Conservation (phyloP, 176 grass and related monocot species). For the Aegilops speltoides region DNA sequence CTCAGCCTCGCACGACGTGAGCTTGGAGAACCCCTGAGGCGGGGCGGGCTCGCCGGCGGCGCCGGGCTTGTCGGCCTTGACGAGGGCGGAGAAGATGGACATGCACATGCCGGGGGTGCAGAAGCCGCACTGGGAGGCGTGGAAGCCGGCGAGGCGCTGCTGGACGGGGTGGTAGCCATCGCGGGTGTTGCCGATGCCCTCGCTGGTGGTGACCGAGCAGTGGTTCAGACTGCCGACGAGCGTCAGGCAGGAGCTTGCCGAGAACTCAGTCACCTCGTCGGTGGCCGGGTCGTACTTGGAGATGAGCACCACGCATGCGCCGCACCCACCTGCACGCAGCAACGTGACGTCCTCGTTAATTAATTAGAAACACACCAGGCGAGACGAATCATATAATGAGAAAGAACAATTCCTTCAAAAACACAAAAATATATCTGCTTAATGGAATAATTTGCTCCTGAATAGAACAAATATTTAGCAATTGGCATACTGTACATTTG, state of each 20-base stretch:
- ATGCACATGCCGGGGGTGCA: conserved; percentile 94
- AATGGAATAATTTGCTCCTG: too few relatives aligned
- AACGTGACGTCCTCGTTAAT: background rate
- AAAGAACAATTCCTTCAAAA: too few relatives aligned
- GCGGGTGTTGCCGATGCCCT: conserved; percentile 71
- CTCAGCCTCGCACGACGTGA: conserved; percentile 67
- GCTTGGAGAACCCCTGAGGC: conserved; percentile 60
- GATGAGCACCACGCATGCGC: conserved; percentile 77
- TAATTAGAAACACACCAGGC: too few relatives aligned
- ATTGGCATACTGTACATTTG: too few relatives aligned
- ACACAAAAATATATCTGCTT: too few relatives aligned
- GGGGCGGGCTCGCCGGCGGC: background rate
- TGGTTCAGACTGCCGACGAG: conserved; percentile 58
- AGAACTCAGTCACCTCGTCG: conserved; percentile 60
- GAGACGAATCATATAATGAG: too few relatives aligned
- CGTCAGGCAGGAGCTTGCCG: conserved; percentile 78
- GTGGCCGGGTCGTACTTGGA: conserved; percentile 58
- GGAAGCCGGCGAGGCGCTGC: conserved; percentile 65
- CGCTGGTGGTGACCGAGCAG: conserved; percentile 75
- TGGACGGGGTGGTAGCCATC: conserved; percentile 82
- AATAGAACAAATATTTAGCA: background rate
- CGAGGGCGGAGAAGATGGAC: conserved; percentile 76
- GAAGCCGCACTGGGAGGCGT: conserved; percentile 92
- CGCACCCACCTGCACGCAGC: conserved; percentile 65
- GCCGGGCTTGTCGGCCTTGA: conserved; percentile 59